Evolutionary conservation across 2,329 filamentous ascomycete species (phyloP).

Genomic region (Aspergillus caelatus): DNA sequence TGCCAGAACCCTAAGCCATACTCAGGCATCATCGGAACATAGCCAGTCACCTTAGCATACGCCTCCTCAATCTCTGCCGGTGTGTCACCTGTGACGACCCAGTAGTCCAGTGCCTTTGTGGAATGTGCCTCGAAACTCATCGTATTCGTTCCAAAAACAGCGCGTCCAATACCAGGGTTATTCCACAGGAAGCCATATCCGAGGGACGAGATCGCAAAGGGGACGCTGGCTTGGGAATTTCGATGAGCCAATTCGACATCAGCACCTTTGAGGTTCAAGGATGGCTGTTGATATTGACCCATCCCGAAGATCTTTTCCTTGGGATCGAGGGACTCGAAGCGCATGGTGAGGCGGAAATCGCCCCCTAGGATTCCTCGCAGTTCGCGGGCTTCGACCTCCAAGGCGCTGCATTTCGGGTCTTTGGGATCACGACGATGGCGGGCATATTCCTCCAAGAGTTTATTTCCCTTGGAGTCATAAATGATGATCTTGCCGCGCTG

Average conservation of each 20-base stretch:
- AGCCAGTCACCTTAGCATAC: conserved; percentile 61
- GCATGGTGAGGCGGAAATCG: conserved; percentile 60
- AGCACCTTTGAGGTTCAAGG: conserved; percentile 63
- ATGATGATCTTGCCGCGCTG: conserved; percentile 55
- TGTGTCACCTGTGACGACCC: conserved; percentile 62
- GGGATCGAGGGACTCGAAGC: conserved; percentile 59
- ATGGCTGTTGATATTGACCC: conserved; percentile 69
- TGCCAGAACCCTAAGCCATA: conserved; percentile 71
- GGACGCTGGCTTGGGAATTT: conserved; percentile 68
- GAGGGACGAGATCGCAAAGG: conserved; percentile 61
- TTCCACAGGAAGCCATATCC: conserved; percentile 70
- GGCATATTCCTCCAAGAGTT: conserved; percentile 57
- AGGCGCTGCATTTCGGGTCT: conserved; percentile 62
- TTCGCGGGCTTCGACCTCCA: conserved; percentile 61
- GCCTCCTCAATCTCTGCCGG: conserved; percentile 60
- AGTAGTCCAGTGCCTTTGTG: conserved; percentile 63
- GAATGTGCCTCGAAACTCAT: conserved; percentile 65
- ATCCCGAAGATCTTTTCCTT: conserved; percentile 68
- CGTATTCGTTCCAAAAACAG: conserved; percentile 62
- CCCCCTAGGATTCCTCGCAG: conserved; percentile 57
- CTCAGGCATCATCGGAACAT: conserved; percentile 68
- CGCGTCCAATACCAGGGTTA: conserved; percentile 64
- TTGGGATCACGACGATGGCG: conserved; percentile 53
- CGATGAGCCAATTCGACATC: conserved; percentile 68
- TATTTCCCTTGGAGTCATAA: conserved; percentile 44